These are phyloP conservation scores for Voacanga thouarsii DNA, from an alignment of 257 asterid genomes.

Conservation along the genomic window DNA sequence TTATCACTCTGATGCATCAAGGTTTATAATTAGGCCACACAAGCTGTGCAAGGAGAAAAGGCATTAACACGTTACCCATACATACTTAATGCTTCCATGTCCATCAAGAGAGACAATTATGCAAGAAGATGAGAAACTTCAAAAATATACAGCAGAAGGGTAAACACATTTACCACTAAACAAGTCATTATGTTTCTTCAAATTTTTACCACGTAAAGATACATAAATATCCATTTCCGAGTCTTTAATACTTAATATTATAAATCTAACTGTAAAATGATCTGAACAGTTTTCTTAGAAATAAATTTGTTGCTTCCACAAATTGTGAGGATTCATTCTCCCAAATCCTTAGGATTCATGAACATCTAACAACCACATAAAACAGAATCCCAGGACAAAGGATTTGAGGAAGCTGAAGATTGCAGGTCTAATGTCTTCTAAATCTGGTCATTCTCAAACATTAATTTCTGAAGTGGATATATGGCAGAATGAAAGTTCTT, in stretches of 20 bases:
- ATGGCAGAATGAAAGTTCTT: background rate
- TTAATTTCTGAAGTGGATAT: background rate
- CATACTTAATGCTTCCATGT: background rate
- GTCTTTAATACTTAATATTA: background rate
- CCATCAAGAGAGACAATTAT: background rate
- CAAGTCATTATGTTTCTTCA: background rate
- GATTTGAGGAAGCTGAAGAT: background rate
- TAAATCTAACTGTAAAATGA: no score
- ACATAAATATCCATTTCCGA: background rate
- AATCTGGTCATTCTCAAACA: background rate
- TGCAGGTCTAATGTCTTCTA: background rate
- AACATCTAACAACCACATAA: background rate
- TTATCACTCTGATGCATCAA: background rate
- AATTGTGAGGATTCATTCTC: background rate
- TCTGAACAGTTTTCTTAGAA: background rate
- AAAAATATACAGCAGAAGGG: background rate
- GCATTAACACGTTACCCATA: background rate
- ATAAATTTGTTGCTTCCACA: background rate
- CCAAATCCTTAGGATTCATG: background rate
- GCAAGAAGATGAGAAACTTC: background rate
- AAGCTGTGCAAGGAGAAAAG: background rate
- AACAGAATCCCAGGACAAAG: background rate
- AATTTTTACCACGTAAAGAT: background rate
- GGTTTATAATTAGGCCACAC: background rate
- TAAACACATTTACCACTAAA: background rate